Base-by-base conservation (phyloP, 2,329 filamentous ascomycete species). In the Talaromyces sp. region DNA sequence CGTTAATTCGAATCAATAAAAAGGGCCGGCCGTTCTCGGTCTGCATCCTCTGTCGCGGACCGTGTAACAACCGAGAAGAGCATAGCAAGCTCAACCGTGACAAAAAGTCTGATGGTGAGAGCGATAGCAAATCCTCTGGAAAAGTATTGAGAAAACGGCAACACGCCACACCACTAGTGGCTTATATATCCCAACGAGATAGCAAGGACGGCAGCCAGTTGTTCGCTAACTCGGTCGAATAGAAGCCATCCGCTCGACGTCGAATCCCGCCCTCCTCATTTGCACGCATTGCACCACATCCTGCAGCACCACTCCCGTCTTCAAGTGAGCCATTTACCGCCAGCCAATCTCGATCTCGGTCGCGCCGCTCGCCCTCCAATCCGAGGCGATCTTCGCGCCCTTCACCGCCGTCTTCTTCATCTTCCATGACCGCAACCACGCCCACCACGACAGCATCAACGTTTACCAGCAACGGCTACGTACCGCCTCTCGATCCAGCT, bases 81-180 rank as follows among this genome's bases (percentile, higher is more conserved):
- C 95, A 98, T 80, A 87, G 95, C 76, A 96, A 95, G 80, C 99
- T 95, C 82, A 93, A 98, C 80, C 99, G 95, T 79, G 93, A 92
- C 77, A 91, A 96, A 65, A 67, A 67, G 65, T 67, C 65, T 64
- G 65, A 67, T 67, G 65, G 65, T 67, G 75, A 77, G 67, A 70
- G 72, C 64, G 75, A 77, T 69, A 68, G 70, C 58, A 73, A 73
- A 68, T 63, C 64, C 56, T 69, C 72, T 66, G 70, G 69, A 73
- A 75, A 75, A 75, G 73, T 74, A 74, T 62, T 66, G 64, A 61
- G 64, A 65, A 59, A 62, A 61, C 60, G 59, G 60, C 62, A 60
- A 45, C 57, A 56, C 58, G 37, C 56, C 56, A 59, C 56, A 59
- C 56, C 60, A 65, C 58, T 35, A 64, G 62, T 63, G 60, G 61